Evolutionary conservation across 2,329 filamentous ascomycete species (phyloP).

Genomic region (Myriosclerotinia scirpicola): DNA sequence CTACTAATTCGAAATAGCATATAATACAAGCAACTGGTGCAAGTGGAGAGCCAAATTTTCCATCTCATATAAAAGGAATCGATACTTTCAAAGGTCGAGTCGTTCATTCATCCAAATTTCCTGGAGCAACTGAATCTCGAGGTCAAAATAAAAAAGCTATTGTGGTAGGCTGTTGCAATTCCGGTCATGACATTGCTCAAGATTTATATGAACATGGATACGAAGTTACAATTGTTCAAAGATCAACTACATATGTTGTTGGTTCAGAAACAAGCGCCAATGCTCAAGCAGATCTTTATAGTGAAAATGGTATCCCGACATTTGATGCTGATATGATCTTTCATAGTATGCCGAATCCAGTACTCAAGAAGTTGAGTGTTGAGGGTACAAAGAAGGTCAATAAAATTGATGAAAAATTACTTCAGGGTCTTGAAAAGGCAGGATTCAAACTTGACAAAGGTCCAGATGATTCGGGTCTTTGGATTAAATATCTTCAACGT

Average conservation of each 20-base stretch:
- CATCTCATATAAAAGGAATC: conserved; percentile 46
- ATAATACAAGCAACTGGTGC: conserved; percentile 33
- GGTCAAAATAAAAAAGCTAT: conserved; percentile 58
- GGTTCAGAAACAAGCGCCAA: conserved; percentile 50
- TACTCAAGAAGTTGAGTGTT: conserved; percentile 60
- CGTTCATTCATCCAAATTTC: conserved; percentile 62
- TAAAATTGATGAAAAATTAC: conserved; percentile 41
- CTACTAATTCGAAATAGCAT: conserved; percentile 34
- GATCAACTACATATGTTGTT: conserved; percentile 64
- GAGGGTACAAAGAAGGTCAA: conserved; percentile 45
- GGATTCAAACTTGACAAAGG: conserved; percentile 61
- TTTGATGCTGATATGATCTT: conserved; percentile 66
- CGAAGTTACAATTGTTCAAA: conserved; percentile 67
- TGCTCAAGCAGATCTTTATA: conserved; percentile 45
- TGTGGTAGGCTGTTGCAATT: conserved; percentile 68
- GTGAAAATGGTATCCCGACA: conserved; percentile 52
- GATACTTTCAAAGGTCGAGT: conserved; percentile 57
- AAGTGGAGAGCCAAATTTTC: conserved; percentile 60
- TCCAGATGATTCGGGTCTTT: conserved; percentile 53
- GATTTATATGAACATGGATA: conserved; percentile 67
- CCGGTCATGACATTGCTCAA: conserved; percentile 67
- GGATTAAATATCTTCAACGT: conserved; percentile 59
- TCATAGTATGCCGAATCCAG: conserved; percentile 56
- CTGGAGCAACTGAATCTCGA: conserved; percentile 48
- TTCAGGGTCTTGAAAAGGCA: conserved; percentile 53